Evolutionary conservation across 2,329 filamentous ascomycete genomes (phyloP).

Genomic region (Trichoderma semiorbis): DNA sequence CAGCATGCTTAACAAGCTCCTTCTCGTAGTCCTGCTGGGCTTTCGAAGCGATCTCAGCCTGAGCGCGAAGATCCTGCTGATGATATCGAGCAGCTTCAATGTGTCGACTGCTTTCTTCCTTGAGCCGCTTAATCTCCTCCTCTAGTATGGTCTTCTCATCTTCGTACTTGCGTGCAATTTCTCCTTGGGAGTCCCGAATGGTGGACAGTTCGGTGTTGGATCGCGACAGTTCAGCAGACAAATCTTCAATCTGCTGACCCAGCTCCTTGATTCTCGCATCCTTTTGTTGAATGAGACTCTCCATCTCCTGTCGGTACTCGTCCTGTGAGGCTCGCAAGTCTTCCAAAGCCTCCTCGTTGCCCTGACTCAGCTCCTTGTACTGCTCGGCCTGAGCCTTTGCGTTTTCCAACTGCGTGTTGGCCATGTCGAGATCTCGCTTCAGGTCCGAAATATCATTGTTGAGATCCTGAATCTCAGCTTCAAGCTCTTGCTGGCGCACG

Average conservation of each 20-base stretch:
- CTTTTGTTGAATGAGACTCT: constrained; percentile 70
- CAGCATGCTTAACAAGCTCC: constrained; percentile 90
- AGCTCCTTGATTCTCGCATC: constrained; percentile 76
- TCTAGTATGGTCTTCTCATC: constrained; percentile 80
- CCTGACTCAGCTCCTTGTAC: constrained; percentile 84
- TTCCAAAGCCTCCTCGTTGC: constrained; percentile 81
- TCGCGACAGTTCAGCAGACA: constrained; percentile 74
- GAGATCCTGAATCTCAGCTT: constrained; percentile 72
- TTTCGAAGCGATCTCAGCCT: constrained; percentile 88
- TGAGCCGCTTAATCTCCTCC: constrained; percentile 74
- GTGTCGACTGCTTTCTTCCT: constrained; percentile 78
- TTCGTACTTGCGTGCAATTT: constrained; percentile 66
- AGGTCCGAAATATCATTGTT: constrained; percentile 80
- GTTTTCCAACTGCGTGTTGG: constrained; percentile 75
- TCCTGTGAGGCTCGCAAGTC: constrained; percentile 77
- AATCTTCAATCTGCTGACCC: constrained; percentile 76
- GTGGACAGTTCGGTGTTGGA: constrained; percentile 80
- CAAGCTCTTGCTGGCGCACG: constrained; percentile 47
- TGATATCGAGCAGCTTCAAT: constrained; percentile 77
- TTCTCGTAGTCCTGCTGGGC: constrained; percentile 95
- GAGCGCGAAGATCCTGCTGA: constrained; percentile 86
- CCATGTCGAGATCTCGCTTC: constrained; percentile 80
- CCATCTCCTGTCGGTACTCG: constrained; percentile 83
- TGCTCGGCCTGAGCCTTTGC: constrained; percentile 78
- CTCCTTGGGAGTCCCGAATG: constrained; percentile 75